These are phyloP conservation scores for Stramenopiles sp. DNA, from an alignment of 352 stramenopile species.

Conservation along the genomic window DNA sequence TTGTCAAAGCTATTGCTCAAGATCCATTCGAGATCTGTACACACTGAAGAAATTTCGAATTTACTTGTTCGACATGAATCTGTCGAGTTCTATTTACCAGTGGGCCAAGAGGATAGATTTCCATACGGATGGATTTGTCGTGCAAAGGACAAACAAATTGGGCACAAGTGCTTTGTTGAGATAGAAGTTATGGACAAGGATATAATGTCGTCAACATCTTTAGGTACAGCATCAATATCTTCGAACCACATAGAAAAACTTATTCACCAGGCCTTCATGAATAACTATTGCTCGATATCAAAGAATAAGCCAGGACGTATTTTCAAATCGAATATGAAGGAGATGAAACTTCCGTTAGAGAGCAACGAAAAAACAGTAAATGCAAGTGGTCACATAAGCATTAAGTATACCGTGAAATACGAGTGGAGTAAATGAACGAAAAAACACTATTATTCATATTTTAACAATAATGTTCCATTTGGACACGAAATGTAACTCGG, in stretches of 20 bases:
- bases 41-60: background rate
- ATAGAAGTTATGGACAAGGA: constrained; percentile 3
- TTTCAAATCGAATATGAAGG: no score
- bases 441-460: no score
- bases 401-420: no score
- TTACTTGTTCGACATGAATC: background rate
- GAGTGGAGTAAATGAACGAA: no score
- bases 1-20: background rate
- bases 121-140: background rate
- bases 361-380: no score
- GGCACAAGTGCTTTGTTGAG: background rate
- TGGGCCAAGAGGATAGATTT: constrained; percentile 6
- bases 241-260: background rate
- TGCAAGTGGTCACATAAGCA: no score
- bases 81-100: background rate
- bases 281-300: no score
- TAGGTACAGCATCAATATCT: background rate
- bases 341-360: no score
- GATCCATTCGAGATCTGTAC: background rate
- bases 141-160: background rate
- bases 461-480: no score
- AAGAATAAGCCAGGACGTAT: no score
- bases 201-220: background rate
- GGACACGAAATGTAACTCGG: background rate
- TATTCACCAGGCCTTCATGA: background rate